phyloP scores from a whole-genome alignment of 1,139 yeast genomes.

The Yamadazyma friedrichii region DNA sequence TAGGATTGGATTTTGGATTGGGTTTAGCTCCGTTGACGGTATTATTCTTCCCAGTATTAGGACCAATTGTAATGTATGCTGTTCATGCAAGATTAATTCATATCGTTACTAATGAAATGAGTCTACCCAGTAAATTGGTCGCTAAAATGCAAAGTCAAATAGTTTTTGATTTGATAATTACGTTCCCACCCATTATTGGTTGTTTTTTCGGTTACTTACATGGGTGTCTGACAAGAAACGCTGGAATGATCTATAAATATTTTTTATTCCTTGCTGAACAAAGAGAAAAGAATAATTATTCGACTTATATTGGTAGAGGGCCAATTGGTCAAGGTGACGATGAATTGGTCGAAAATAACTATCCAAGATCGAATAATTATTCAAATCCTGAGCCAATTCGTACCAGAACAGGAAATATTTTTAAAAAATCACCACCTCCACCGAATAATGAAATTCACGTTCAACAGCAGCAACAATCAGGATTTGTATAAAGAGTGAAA shows the following conservation, averaged over 20 bases:
- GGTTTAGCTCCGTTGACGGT: slow-evolving; percentile 74
- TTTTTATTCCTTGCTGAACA: slow-evolving; percentile 38
- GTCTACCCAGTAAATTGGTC: slow-evolving; percentile 57
- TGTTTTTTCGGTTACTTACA: slow-evolving; percentile 74
- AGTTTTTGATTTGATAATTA: slow-evolving; percentile 64
- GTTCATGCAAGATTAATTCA: slow-evolving; percentile 67
- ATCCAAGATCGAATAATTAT: slow-evolving; percentile 7
- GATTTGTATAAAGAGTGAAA: slow-evolving; percentile 21
- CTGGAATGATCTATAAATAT: slow-evolving; percentile 64
- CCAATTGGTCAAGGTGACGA: slow-evolving; percentile 12
- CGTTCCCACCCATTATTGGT: slow-evolving; percentile 80
- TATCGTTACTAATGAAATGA: slow-evolving; percentile 52
- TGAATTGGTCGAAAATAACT: slow-evolving; percentile 3
- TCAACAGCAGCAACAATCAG: slow-evolving; percentile 28
- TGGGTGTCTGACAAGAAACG: slow-evolving; percentile 87
- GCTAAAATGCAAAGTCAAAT: slow-evolving; percentile 77
- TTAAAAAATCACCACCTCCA: slow-evolving; percentile 5
- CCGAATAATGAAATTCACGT: slow-evolving; percentile 18
- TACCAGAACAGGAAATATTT: not conserved
- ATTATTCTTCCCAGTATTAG: slow-evolving; percentile 67
- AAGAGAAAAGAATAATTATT: slow-evolving; percentile 22
- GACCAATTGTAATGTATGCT: slow-evolving; percentile 77
- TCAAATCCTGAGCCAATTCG: slow-evolving; percentile 11
- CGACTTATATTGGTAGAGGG: slow-evolving; percentile 23
- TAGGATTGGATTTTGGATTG: slow-evolving; percentile 71